These are phyloP conservation scores for Lactarius hatsudake DNA, from an alignment of 768 basidiomycete species.

Conservation along the genomic window DNA sequence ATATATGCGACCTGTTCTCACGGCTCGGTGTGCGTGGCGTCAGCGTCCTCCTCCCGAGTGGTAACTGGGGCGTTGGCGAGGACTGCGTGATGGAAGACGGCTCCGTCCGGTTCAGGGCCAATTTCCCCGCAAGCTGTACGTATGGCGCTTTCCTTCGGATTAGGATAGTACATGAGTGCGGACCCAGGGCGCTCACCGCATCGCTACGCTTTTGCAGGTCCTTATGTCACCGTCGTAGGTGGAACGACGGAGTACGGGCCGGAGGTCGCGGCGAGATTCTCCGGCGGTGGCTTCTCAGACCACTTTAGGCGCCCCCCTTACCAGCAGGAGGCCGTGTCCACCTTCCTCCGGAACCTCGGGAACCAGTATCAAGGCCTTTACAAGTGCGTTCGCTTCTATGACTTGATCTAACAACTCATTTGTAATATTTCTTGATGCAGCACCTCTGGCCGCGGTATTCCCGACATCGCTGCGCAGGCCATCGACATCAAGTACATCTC, in stretches of 20 bases:
- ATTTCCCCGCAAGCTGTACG: background rate
- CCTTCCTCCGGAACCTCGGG: background rate
- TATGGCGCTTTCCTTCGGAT: background rate
- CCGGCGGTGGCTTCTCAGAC: background rate
- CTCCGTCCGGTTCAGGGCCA: background rate
- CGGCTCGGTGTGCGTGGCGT: background rate
- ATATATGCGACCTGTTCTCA: background rate
- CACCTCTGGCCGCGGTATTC: background rate
- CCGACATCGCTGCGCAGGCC: background rate
- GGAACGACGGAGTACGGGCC: background rate
- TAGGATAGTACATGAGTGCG: background rate
- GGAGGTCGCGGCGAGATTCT: background rate
- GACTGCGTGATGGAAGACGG: background rate
- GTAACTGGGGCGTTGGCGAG: background rate
- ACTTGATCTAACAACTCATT: background rate
- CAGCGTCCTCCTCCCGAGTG: background rate
- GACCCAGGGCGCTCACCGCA: background rate
- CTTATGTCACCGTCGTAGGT: background rate
- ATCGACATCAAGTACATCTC: too few relatives aligned
- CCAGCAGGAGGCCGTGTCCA: background rate
- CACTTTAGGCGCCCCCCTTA: background rate
- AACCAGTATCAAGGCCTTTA: background rate
- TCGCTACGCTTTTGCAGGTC: background rate
- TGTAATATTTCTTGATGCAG: background rate
- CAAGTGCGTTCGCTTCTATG: background rate